A percentile compares a stretch with the other conserved stretches of the same genome.
Evolutionary conservation across 371 early-diverging fungal genomes (phyloP).

Genomic region (Zychaea mexicana): DNA sequence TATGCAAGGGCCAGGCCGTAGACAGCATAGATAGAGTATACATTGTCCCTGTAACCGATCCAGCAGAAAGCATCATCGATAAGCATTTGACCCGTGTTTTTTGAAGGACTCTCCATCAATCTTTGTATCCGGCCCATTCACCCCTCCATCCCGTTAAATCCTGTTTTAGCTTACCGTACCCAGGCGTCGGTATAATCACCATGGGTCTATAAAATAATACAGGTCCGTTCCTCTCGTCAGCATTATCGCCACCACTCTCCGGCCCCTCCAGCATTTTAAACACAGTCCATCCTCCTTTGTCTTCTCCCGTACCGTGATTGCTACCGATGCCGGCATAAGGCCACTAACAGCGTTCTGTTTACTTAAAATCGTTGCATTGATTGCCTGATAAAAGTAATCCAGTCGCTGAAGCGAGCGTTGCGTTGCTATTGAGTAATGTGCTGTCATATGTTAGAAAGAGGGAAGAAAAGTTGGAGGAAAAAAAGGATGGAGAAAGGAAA

Average conservation of each 20-base stretch:
- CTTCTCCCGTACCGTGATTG: slow-evolving; percentile 64
- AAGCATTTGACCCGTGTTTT: too few relatives aligned
- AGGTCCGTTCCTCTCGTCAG: background rate
- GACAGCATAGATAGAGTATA: slow-evolving; percentile 89
- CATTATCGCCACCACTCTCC: background rate
- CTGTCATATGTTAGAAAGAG: background rate
- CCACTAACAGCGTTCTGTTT: slow-evolving; percentile 86
- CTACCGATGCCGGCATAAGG: slow-evolving; percentile 89
- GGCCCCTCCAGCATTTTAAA: too few relatives aligned
- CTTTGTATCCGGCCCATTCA: background rate
- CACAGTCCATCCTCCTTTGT: background rate
- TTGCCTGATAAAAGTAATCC: slow-evolving; percentile 77
- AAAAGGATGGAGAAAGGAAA: too few relatives aligned
- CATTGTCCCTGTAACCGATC: slow-evolving; percentile 88
- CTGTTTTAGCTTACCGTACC: slow-evolving; percentile 75
- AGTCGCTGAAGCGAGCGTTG: slow-evolving; percentile 53
- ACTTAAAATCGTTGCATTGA: slow-evolving; percentile 74
- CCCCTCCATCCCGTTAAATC: too few relatives aligned
- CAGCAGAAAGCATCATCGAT: background rate
- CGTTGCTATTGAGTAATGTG: background rate
- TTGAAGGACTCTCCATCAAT: background rate
- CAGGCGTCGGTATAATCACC: slow-evolving; percentile 92
- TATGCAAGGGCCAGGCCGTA: slow-evolving; percentile 88
- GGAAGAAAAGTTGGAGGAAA: background rate
- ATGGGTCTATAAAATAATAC: slow-evolving; percentile 40